These are phyloP conservation scores for Lactifluus volemus DNA, from an alignment of 768 basidiomycete species.

Conservation along the genomic window DNA sequence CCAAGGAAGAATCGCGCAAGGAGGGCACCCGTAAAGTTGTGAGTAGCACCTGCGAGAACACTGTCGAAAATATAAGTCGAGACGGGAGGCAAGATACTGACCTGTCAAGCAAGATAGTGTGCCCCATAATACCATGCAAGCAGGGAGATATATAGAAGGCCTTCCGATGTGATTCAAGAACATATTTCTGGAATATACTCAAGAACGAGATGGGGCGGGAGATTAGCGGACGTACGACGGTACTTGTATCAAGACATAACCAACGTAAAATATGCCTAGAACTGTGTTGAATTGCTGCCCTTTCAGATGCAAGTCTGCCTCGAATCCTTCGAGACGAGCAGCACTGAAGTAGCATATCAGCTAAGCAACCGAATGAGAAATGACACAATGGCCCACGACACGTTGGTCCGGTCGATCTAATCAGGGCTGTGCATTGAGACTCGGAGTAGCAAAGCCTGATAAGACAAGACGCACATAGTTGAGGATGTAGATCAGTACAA, in stretches of 20 bases:
- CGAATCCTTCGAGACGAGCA: conserved; percentile 64
- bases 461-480: conserved; percentile 32
- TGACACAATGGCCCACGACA: conserved; percentile 34
- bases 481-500: conserved; percentile 39
- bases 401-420: conserved; percentile 68
- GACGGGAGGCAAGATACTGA: conserved; percentile 10
- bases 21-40: conserved; percentile 49
- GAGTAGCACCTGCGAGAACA: conserved; percentile 13
- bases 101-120: conserved; percentile 36
- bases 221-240: conserved; percentile 45
- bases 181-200: conserved; percentile 45
- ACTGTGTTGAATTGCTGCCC: conserved; percentile 59
- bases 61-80: background rate
- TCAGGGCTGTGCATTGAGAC: background rate
- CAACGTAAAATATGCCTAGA: conserved; percentile 58
- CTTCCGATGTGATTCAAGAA: conserved; percentile 56
- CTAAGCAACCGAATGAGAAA: background rate
- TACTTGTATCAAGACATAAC: conserved; percentile 73
- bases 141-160: conserved; percentile 60
- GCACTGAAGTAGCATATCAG: conserved; percentile 35
- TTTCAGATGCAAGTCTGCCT: conserved; percentile 53
- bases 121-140: conserved; percentile 68
- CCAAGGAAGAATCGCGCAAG: conserved; percentile 71
- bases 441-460: background rate
- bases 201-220: background rate